Base-by-base conservation (phyloP, 306 rosid species). In the Vigna hirtella region DNA sequence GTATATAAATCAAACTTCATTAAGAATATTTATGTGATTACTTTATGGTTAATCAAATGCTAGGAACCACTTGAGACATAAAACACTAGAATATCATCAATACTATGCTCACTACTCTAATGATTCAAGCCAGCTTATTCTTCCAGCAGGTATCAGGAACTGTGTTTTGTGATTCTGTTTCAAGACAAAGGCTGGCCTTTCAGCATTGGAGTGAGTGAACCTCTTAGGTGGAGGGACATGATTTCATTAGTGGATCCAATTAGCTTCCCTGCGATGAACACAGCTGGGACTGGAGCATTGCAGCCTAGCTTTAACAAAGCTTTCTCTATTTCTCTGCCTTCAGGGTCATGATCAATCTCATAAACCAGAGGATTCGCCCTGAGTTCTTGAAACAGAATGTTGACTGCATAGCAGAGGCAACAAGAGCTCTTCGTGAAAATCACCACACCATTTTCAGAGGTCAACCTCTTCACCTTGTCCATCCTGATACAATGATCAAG, bases 341-440 rank as follows among this genome's bases (percentile, higher is more conserved):
- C 97, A 70, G 99, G 97, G 51, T 96, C 97, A 50, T 74, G 85
- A 74, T 96, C 99, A 40, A 96, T 83, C 85, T 96, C 99, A 80
- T 90, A 76, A 66, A 93, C 86, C 77, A 76, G 20, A 5, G 97
- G 93, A 38, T 26, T 75, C 72, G 90, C 93, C 61, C 80, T 76
- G 22, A 96, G 88, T 61, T 96, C 93, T 62, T 83, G 85, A 68
- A 96, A 93, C 80, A 96, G 81, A 76, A 90, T 85, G 48, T 82
- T 84, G 14, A 96, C 99, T 61, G 99, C 87, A 81, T 96, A 91
- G 76, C 93, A 86, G 49, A 96, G 85, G 73, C 99, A 96, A 77
- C 99, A 96, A 11, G 99, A 93, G 79, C 92, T 96, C 88, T 96
- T 96, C 82, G 91, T 87, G 90, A 96, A 96, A 16, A 96, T 93